phyloP scores from a whole-genome alignment of 1,139 yeast genomes.

The Suhomyces yuchorum region DNA sequence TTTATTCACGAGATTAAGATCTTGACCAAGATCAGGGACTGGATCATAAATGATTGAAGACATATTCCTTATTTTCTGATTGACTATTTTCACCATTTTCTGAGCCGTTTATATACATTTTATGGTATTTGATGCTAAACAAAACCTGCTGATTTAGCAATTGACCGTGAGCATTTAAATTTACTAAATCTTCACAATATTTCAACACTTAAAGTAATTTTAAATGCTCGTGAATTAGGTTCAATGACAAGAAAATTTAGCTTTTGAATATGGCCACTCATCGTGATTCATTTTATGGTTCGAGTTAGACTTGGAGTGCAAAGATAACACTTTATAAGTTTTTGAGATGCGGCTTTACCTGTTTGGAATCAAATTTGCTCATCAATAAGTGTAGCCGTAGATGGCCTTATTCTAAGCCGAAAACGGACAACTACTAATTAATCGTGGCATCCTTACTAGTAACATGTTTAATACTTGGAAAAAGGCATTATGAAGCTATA shows the following conservation, averaged over 20 bases:
- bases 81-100: neutral
- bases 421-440: neutral
- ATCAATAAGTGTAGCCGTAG: neutral
- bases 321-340: no score
- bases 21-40: constrained; percentile 2
- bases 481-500: no score
- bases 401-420: neutral
- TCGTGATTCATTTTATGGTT: neutral
- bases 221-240: neutral
- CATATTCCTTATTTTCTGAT: neutral
- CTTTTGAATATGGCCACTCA: neutral
- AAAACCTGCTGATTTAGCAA: neutral
- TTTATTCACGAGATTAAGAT: constrained; percentile 5
- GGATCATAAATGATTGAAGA: constrained; percentile 9
- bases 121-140: neutral
- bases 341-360: neutral
- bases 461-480: no score
- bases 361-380: neutral
- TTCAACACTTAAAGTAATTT: neutral
- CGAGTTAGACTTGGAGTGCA: neutral
- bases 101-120: neutral
- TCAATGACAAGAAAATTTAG: neutral
- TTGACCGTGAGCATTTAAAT: neutral
- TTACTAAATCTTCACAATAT: neutral
- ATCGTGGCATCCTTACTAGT: no score